Conservation (phyloP, 164 flowering plant species). For the Paratinospora sagittata region DNA sequence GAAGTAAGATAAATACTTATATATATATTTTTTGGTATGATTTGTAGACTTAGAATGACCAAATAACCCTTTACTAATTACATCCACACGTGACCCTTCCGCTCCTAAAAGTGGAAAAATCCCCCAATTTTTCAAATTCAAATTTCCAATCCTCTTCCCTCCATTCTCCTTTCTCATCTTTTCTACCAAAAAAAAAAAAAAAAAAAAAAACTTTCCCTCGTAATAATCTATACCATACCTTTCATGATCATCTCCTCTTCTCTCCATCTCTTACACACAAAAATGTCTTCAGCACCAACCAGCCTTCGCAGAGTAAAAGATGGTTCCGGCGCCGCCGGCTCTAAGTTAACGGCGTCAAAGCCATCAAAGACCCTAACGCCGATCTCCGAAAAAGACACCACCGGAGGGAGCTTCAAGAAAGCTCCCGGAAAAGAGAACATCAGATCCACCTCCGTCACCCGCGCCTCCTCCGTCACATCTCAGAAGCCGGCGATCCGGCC, state of each 20-base stretch:
- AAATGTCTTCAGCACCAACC: slow-evolving; percentile 38
- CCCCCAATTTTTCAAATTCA: slow-evolving; percentile 12
- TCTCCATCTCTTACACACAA: not conserved
- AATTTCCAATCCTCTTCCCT: slow-evolving; percentile 7
- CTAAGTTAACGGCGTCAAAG: slow-evolving; percentile 26
- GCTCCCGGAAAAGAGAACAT: slow-evolving; percentile 53
- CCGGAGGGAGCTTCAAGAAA: slow-evolving; percentile 18
- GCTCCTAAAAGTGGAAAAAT: not conserved
- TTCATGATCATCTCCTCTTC: no score
- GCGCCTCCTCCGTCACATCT: slow-evolving; percentile 20
- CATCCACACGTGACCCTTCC: no score
- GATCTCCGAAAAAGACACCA: slow-evolving; percentile 26
- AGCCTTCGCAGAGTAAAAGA: slow-evolving; percentile 43
- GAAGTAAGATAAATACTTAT: no score
- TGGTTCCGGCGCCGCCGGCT: slow-evolving; percentile 35
- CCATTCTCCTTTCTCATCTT: no score
- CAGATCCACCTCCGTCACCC: slow-evolving; percentile 22
- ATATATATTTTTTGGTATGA: no score
- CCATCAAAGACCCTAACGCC: slow-evolving; percentile 42
- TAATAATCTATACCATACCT: not conserved
- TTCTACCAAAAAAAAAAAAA: no score
- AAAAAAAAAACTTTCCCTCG: not conserved
- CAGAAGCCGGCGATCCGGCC: slow-evolving; percentile 48
- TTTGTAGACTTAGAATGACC: no score
- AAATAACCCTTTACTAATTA: no score